Evolutionary conservation across 345 rosid genomes (phyloP), one percentile per base, ranked within the genome.

Genomic region (Chamaenerion angustifolium): DNA sequence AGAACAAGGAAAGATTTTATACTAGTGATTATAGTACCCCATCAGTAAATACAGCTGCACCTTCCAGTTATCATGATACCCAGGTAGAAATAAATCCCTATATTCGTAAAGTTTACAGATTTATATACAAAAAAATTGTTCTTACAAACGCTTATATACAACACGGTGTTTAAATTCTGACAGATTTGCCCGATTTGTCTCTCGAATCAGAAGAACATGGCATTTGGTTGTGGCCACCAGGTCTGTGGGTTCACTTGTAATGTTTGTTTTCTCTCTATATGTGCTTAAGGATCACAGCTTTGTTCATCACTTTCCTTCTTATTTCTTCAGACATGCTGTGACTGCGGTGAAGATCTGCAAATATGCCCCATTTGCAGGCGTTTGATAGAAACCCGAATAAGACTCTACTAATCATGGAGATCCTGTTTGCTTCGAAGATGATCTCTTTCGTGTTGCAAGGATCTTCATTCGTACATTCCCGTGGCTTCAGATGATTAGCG

Each of bases 201-300:
- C 11, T 51, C 65, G 11, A 68, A 63, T 49, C 56, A 40, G n/a
- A 75, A 75, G 60, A 54, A 75, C 64, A 68, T 75, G 80, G 80
- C 80, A 45, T 75, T 71, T 17, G 74, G 76, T 16, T 75, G 80
- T 12, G 80, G 80, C 13, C 80, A 75, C 53, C 80, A 71, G 80
- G 80, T 75, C 57, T 49, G 31, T 19, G 4, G 17, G 35, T 14
- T 19, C n/a, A n/a, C n/a, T n/a, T n/a, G n/a, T n/a, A n/a, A n/a
- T n/a, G n/a, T n/a, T n/a, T n/a, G n/a, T n/a, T n/a, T n/a, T n/a
- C n/a, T n/a, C n/a, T n/a, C n/a, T n/a, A n/a, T n/a, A n/a, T n/a
- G n/a, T n/a, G n/a, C n/a, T n/a, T 6, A 12, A 15, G 0, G 12
- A 4, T 45, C 42, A 0, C 4, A 35, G 11, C 9, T 23, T n/a